These are phyloP conservation scores for Fusarium neocosmosporiellum DNA, from an alignment of 2,329 filamentous ascomycete genomes.

Conservation along the genomic window DNA sequence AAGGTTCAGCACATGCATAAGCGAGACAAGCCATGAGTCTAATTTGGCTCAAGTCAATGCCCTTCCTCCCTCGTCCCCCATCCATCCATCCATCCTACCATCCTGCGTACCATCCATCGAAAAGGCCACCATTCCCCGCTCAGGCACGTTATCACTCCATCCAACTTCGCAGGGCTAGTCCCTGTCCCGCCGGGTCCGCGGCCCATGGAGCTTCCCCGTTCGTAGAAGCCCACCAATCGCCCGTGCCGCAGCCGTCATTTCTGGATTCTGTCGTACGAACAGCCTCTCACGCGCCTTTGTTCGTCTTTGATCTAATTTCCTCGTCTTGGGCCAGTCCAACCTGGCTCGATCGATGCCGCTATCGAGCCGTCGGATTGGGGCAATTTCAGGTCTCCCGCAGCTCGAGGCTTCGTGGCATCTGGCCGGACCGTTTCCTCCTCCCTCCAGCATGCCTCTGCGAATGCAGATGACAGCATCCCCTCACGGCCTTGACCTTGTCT, in stretches of 20 bases:
- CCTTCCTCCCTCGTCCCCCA: not conserved
- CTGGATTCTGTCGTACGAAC: conserved; percentile 35
- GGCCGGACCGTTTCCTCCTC: not conserved
- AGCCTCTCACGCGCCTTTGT: conserved; percentile 23
- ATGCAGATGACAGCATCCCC: conserved; percentile 16
- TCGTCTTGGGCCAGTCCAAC: conserved; percentile 19
- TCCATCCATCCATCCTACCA: not conserved
- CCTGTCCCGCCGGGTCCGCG: conserved; percentile 22
- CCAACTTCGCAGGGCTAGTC: conserved; percentile 19
- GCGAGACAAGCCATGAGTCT: conserved; percentile 31
- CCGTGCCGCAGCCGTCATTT: conserved; percentile 27
- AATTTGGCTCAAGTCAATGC: conserved; percentile 32
- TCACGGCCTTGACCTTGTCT: conserved; percentile 19
- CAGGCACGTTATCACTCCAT: conserved; percentile 26
- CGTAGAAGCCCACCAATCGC: conserved; percentile 35
- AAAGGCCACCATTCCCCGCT: not conserved
- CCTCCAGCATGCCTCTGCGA: not conserved
- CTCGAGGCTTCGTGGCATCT: not conserved
- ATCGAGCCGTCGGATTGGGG: not conserved
- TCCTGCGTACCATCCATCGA: conserved; percentile 20
- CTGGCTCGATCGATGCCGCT: conserved; percentile 4
- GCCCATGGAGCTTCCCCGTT: conserved; percentile 13
- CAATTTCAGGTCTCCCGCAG: conserved; percentile 1
- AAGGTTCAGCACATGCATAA: conserved; percentile 8
- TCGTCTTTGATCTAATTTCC: conserved; percentile 25